Conservation (phyloP, 345 rosid species). For the Raphanus sativus region DNA sequence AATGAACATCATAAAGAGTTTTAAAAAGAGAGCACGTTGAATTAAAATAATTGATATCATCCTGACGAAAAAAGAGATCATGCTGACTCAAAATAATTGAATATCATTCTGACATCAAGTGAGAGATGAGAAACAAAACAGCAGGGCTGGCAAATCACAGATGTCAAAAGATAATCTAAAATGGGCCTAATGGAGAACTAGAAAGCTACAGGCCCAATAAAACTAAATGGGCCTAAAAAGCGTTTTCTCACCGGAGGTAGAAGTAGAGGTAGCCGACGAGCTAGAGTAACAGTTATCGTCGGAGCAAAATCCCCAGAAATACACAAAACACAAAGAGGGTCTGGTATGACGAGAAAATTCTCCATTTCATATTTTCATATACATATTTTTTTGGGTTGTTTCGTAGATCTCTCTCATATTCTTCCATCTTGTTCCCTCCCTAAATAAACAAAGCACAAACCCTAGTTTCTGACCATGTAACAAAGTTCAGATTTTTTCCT, state of each 20-base stretch:
- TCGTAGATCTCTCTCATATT: constrained; percentile 20
- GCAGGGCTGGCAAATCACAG: neutral
- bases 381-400: constrained; percentile 45
- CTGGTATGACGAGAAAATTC: constrained; percentile 45
- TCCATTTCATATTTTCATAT: constrained; percentile 35
- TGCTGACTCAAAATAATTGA: neutral
- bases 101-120: neutral
- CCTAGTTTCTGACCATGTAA: constrained; percentile 17
- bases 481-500: constrained; percentile 30
- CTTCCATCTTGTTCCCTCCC: constrained; percentile 28
- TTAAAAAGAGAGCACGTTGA: neutral
- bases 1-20: neutral
- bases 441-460: constrained; percentile 15
- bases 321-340: constrained; percentile 4
- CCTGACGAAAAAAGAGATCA: neutral
- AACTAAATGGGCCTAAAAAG: constrained; percentile 18
- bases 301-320: constrained; percentile 33
- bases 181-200: neutral
- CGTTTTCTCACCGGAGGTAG: constrained; percentile 23
- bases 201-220: neutral
- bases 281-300: constrained; percentile 19
- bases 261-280: constrained; percentile 24
- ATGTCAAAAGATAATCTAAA: neutral
- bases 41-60: neutral
- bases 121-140: neutral